phyloP scores from a whole-genome alignment of 768 basidiomycete genomes.

The Gyrodon lividus region DNA sequence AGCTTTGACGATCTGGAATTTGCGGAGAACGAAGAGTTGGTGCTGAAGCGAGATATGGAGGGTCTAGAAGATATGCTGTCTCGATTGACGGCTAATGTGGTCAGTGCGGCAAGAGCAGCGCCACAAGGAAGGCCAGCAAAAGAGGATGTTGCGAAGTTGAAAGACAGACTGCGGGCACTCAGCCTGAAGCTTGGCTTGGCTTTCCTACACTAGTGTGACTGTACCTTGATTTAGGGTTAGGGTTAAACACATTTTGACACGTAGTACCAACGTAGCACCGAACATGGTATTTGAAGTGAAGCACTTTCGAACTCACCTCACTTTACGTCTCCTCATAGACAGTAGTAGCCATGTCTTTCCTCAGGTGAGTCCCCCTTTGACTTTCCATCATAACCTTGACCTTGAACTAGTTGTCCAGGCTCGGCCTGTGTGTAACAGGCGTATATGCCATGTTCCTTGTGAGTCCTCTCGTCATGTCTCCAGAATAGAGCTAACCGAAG shows the following conservation, averaged over 20 bases:
- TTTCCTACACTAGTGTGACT: slow-evolving; percentile 1
- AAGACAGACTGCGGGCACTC: slow-evolving; percentile 35
- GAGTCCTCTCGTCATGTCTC: slow-evolving; percentile 27
- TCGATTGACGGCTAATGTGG: slow-evolving; percentile 36
- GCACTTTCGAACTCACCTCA: neutral
- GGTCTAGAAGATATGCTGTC: slow-evolving; percentile 55
- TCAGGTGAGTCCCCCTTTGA: slow-evolving; percentile 18
- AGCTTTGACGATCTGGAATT: slow-evolving; percentile 32
- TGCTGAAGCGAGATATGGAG: slow-evolving; percentile 51
- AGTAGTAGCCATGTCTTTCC: slow-evolving; percentile 21
- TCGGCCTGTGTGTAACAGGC: slow-evolving; percentile 76
- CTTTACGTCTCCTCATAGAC: neutral
- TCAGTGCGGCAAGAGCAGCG: slow-evolving; percentile 20
- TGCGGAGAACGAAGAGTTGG: slow-evolving; percentile 42
- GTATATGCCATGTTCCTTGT: slow-evolving; percentile 95
- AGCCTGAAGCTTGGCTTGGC: slow-evolving; percentile 32
- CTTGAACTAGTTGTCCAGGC: slow-evolving; percentile 36
- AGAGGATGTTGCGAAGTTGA: slow-evolving; percentile 42
- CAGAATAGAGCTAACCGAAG: slow-evolving; percentile 4
- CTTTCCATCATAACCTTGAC: neutral
- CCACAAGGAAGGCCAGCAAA: slow-evolving; percentile 31
- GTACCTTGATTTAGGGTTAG: slow-evolving; percentile 22
- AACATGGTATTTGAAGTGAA: too few relatives aligned
- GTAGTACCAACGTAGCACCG: slow-evolving; percentile 15
- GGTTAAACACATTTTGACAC: slow-evolving; percentile 14